Base-by-base conservation (phyloP, 805 yeast genomes). In the Candida maesae region DNA sequence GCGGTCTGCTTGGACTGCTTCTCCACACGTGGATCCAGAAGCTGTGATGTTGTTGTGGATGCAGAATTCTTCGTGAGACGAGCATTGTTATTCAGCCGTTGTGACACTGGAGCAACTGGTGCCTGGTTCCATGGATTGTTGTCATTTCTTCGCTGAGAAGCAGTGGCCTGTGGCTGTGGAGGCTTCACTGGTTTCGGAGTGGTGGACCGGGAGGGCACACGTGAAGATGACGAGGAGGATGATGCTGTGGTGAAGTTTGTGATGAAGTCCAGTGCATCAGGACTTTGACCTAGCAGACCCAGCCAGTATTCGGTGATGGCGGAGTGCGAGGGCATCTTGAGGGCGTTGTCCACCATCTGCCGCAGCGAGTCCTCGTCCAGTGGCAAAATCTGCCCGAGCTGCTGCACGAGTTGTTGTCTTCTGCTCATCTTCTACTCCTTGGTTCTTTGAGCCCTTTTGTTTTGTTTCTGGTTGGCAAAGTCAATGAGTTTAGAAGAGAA, bases 261-360 rank as follows among this genome's bases (percentile, higher is more conserved):
- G 1, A 78, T 65, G 48, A 79, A 76, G 14, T 66, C 61, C 26
- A 74, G 55, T 2, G 81, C 67, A 32, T 65, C 76, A 20, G 77
- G 76, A 12, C 78, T 69, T 40, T 78, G 78, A 6, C 86, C 86
- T 12, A 79, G 57, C 14, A 80, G 56, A 33, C 77, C 75, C 12
- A 72, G 55, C 52, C 81, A 74, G 56, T 82, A 81, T 18, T 63
- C 65, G 16, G 69, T 66, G 8, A 78, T 69, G 12, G 68, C 77
- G 4, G 68, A 67, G 38, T 77, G 72, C 0, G 73, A 56, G 7
- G 68, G 67, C 17, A 79, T 60, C 9, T 67, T 56, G 11, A 71
- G 53, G 0, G 80, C 75, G 50, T 79, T 76, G 11, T 71, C 73
- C 6, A 81, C 65, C 65, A 80, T 69, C 51, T 79, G 81, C 11